A percentile compares a stretch with the other conserved stretches of the same genome.
Evolutionary conservation across 192 early-diverging fungal genomes (phyloP).

Genomic region (Backusella mclennaniae): DNA sequence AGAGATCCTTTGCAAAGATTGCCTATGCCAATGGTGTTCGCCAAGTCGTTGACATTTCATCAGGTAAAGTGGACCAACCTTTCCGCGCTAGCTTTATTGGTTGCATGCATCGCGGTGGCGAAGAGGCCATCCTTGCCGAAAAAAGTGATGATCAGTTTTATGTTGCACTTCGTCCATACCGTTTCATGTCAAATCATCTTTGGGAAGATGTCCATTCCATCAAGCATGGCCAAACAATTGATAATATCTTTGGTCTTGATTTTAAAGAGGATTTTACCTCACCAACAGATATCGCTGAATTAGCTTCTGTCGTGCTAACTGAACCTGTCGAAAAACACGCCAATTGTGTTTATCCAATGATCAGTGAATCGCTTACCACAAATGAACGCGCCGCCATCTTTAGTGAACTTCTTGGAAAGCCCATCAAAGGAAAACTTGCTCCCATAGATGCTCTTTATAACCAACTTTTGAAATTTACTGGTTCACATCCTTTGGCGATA

Average conservation of each 20-base stretch:
- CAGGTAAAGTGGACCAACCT: neutral
- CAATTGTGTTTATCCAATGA: slow-evolving; percentile 16
- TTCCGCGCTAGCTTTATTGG: slow-evolving; percentile 6
- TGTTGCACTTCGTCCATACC: slow-evolving; percentile 21
- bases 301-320: no score
- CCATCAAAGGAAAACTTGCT: slow-evolving; percentile 1
- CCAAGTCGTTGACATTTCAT: slow-evolving; percentile 30
- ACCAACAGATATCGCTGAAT: no score
- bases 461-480: neutral
- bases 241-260: neutral
- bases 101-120: neutral
- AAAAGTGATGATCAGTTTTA: neutral
- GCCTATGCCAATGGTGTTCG: slow-evolving; percentile 19
- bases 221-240: neutral
- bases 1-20: neutral
- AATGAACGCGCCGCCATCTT: slow-evolving; percentile 9
- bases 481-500: neutral
- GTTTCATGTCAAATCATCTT: slow-evolving; percentile 16
- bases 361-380: neutral
- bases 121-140: neutral
- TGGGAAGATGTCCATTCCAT: neutral
- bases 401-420: slow-evolving; percentile 5
- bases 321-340: no score
- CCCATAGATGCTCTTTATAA: neutral
- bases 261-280: no score